These are phyloP conservation scores for Batrachochytrium dendrobatidis DNA, from an alignment of 371 early-diverging fungal genomes.

Conservation along the genomic window DNA sequence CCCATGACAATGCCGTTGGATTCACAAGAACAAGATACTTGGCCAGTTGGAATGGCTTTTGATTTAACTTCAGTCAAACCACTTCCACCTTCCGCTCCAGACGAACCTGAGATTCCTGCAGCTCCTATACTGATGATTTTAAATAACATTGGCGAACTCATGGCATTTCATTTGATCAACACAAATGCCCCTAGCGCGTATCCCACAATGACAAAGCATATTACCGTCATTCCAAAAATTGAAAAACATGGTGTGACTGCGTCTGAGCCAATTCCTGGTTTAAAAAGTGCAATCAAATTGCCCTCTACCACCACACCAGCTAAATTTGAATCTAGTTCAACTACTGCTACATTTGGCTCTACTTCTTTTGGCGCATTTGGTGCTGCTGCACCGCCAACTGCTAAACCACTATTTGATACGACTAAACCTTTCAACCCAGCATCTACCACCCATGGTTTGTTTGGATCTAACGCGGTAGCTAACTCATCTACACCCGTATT, in stretches of 20 bases:
- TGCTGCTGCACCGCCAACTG: slow-evolving; percentile 1
- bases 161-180: slow-evolving; percentile 26
- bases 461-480: too few species aligned
- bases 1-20: slow-evolving; percentile 24
- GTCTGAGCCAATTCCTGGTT: too few species aligned
- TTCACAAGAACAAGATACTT: slow-evolving; percentile 24
- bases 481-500: too few species aligned
- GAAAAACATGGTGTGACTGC: too few species aligned
- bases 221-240: neutral
- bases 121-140: slow-evolving; percentile 26
- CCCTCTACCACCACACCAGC: too few species aligned
- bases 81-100: slow-evolving; percentile 9
- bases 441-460: too few species aligned
- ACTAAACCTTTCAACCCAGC: too few species aligned
- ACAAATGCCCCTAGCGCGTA: neutral
- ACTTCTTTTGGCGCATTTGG: neutral
- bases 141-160: slow-evolving; percentile 21
- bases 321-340: neutral
- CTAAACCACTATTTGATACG: too few species aligned
- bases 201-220: neutral
- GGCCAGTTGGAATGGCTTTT: slow-evolving; percentile 26
- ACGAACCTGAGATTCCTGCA: slow-evolving; percentile 16
- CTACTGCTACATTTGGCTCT: neutral
- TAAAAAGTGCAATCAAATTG: too few species aligned
- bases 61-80: slow-evolving; percentile 19